Evolutionary conservation across 805 yeast species (phyloP).

Genomic region (Candida alai): DNA sequence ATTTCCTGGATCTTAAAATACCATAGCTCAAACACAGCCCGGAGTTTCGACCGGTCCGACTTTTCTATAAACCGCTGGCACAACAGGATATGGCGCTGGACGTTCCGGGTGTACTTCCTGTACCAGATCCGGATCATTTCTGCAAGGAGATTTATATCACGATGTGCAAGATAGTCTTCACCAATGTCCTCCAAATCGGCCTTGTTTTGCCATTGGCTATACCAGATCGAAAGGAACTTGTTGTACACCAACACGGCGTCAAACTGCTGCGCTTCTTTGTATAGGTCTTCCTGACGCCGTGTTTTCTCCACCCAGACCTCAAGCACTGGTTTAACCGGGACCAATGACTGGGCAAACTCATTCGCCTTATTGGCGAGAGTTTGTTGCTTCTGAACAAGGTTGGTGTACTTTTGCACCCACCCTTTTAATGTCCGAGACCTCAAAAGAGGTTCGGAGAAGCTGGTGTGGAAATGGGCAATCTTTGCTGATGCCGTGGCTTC

Average conservation of each 20-base stretch:
- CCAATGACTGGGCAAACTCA: constrained; percentile 6
- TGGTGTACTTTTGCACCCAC: constrained; percentile 19
- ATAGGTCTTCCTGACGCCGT: constrained; percentile 2
- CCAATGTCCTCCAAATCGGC: constrained; percentile 24
- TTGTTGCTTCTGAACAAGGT: constrained; percentile 9
- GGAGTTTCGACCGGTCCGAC: constrained; percentile 25
- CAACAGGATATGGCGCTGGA: constrained; percentile 31
- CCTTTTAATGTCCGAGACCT: constrained; percentile 10
- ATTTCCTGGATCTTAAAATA: constrained; percentile 20
- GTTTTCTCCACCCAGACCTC: constrained; percentile 6
- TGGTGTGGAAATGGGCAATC: constrained; percentile 15
- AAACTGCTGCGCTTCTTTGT: constrained; percentile 16
- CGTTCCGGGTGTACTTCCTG: constrained; percentile 29
- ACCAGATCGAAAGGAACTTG: constrained; percentile 31
- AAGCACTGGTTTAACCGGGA: neutral
- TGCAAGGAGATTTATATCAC: constrained; percentile 22
- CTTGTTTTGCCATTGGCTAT: constrained; percentile 24
- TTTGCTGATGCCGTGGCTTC: constrained; percentile 17
- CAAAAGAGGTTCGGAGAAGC: constrained; percentile 12
- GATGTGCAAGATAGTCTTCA: constrained; percentile 26
- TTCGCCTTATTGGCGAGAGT: too few relatives aligned
- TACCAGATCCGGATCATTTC: constrained; percentile 33
- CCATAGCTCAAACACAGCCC: constrained; percentile 38
- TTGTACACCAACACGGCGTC: constrained; percentile 18
- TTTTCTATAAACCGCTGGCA: constrained; percentile 30